Base-by-base conservation (phyloP, 2,329 filamentous ascomycete species). In the Phialemonium atrogriseum region DNA sequence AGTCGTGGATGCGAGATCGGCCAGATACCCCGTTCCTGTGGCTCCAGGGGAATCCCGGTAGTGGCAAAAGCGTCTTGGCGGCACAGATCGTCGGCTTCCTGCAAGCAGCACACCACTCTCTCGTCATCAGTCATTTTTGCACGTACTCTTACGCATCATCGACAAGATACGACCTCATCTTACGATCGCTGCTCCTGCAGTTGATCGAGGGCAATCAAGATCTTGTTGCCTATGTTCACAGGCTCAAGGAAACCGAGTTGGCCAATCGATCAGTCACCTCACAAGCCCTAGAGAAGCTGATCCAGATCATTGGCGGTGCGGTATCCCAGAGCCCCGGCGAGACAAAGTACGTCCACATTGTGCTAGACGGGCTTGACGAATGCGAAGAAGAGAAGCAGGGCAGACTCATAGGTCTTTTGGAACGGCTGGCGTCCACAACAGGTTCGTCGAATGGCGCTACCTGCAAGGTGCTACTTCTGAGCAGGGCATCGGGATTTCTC, bases 11-110 rank as follows among this genome's bases (percentile, higher is more conserved):
- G 8, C 35, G 35, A 22, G n/a, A 9, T 3, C 42, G 22, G 1
- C 35, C 36, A 0, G 43, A 53, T 4, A 31, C 34, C 0, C 33
- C 42, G 3, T 41, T 51, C 13, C n/a, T 58, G 0, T 51, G 47
- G 43, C 42, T 61, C 0, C 50, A 57, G 5, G 58, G 59, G 0
- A 39, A 34, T 3, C 51, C 55, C 1, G 58, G 58, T 1, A 46
- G 47, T 1, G 58, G 58, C 0, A 63, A 62, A 29, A 62, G 54
- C 18, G 47, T 58, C 0, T 24, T 60, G 3, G 28, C 48, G 7
- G 38, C 43, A 0, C 47, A 53, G 13, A 34, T 63, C 6, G 31
- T 44, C 7, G 44, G 24, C 2, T 60, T 56, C 18, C 39, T 58
- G 5, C 36, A 35, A 2, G 16, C 16, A 2, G 13, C 33, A 0